Conservation (phyloP, 257 asterid genomes). For the Lycium ferocissimum region DNA sequence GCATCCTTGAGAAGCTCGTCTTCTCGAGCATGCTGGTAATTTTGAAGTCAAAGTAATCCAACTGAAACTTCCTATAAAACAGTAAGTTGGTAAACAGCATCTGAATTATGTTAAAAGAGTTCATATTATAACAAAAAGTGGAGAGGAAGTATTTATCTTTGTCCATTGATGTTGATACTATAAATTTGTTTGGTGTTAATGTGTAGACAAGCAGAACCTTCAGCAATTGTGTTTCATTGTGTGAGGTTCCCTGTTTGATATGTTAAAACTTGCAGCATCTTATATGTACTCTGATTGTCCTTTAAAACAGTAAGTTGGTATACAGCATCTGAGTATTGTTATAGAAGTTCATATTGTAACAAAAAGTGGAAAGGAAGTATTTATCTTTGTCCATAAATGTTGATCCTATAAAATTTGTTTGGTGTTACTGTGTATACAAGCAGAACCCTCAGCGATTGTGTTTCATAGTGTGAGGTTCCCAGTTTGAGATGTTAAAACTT, state of each 20-base stretch:
- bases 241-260: not conserved
- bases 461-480: not conserved
- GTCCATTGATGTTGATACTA: not conserved
- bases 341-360: not conserved
- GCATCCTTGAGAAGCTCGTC: not conserved
- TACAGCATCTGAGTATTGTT: not conserved
- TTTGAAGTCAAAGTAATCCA: not conserved
- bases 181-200: not conserved
- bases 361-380: not conserved
- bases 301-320: not conserved
- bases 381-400: not conserved
- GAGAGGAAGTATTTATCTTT: not conserved
- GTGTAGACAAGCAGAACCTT: not conserved
- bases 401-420: not conserved
- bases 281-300: not conserved
- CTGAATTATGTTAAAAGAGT: not conserved
- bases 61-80: not conserved
- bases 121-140: not conserved
- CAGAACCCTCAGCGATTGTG: not conserved
- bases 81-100: not conserved
- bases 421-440: not conserved
- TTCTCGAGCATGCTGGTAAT: not conserved
- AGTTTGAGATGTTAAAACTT: slow-evolving; percentile 19
- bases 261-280: slow-evolving; percentile 18
- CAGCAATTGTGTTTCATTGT: not conserved